Evolutionary conservation across 2,329 filamentous ascomycete genomes (phyloP), one percentile per base, ranked within the genome.

Genomic region (Orbilia javanica): DNA sequence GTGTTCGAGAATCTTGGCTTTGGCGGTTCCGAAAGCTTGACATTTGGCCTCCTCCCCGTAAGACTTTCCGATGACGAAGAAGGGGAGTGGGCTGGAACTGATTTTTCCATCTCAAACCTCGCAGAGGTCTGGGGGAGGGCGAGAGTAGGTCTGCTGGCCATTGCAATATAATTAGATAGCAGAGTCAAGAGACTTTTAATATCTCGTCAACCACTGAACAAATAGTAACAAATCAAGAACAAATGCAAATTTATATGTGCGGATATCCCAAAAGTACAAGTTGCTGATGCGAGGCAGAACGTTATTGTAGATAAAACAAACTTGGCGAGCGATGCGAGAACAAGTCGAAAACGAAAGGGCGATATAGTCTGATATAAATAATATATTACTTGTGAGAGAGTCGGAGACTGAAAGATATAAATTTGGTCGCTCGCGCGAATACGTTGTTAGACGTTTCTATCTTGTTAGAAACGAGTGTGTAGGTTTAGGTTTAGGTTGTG

Each of bases 31-130:
- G 72, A 31, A 34, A 66, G 34, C 8, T 44, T 39, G 15, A 63
- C 53, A 27, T 65, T 64, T 13, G 71, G 25, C 20, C 63, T 74
- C 65, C 52, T 76, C 27, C 42, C 46, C 31, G 60, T 39, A 18
- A 78, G 63, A 34, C 74, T 78, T 68, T 78, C 74, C 52, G 74
- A 60, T 1, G 74, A 78, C 4, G 74, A 78, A 48, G 74, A 65
- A 6, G 66, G 62, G 4, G 74, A 78, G 6, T 31, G n/a, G 10
- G 25, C n/a, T 39, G 46, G 31, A 15, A 63, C 15, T 6, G 67
- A 52, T 15, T 62, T 55, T 50, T 78, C 74, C 74, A 78, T 78
- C 20, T 78, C 74, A 72, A 78, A 78, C 74, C 71, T 78, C 74
- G 52, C 67, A 63, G 74, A 78, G 71, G 74, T 22, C 27, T 57